Conservation (phyloP, 2,329 filamentous ascomycete species). For the Neocatenulostroma microsporum region DNA sequence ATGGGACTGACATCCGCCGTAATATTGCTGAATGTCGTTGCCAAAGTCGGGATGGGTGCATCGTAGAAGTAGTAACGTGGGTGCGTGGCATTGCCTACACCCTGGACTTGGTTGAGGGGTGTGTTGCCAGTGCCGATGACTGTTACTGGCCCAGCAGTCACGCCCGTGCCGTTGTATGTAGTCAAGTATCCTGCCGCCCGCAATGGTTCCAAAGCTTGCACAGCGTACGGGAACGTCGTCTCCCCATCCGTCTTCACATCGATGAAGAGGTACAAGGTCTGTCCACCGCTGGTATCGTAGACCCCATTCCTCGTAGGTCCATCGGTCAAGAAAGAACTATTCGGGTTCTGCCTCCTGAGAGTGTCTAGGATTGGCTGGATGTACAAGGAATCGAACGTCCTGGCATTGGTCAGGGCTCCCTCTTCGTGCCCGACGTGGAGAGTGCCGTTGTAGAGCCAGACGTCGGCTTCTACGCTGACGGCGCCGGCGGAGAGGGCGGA, state of each 20-base stretch:
- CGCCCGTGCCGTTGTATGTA: conserved; percentile 39
- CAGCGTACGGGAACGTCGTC: conserved; percentile 49
- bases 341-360: conserved; percentile 50
- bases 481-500: conserved; percentile 51
- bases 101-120: conserved; percentile 12
- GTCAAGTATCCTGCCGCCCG: conserved; percentile 48
- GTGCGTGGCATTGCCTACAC: conserved; percentile 3
- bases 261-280: conserved; percentile 58
- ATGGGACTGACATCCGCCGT: conserved; percentile 46
- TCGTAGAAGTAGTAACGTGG: conserved; percentile 51
- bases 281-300: conserved; percentile 48
- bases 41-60: conserved; percentile 44
- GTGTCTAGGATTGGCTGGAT: conserved; percentile 52
- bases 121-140: conserved; percentile 47
- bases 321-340: conserved; percentile 40
- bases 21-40: conserved; percentile 38
- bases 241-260: conserved; percentile 54
- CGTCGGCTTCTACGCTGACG: conserved; percentile 52
- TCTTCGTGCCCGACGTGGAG: conserved; percentile 52
- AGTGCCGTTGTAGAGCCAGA: conserved; percentile 51
- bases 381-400: conserved; percentile 52
- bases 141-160: conserved; percentile 49
- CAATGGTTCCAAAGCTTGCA: conserved; percentile 50
- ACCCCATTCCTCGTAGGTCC: conserved; percentile 50
- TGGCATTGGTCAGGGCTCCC: conserved; percentile 43